Evolutionary conservation across 2,329 filamentous ascomycete species (phyloP), one percentile per base, ranked within the genome.

Genomic region (Xylaria polymorpha): DNA sequence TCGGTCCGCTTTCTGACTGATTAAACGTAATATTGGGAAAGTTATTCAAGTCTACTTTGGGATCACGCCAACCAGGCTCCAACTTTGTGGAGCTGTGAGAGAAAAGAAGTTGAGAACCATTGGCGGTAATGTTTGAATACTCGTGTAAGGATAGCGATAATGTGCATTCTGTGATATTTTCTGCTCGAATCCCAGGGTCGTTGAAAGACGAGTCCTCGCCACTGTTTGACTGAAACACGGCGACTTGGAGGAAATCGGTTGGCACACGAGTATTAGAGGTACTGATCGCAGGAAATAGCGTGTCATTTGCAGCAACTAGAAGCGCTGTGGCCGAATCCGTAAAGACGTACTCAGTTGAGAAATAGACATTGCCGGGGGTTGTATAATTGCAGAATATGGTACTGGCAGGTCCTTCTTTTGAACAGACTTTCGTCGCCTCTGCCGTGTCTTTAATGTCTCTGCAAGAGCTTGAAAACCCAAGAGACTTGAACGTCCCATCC

Each of bases 161-260:
- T 2, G 65, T 37, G 22, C 65, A 70, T 48, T 70, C 68, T 25
- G 68, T 70, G 29, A 70, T 68, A 41, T 68, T 62, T 20, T 57
- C 58, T 20, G 59, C 48, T 20, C 55, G 12, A 32, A 70, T 68
- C 4, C 55, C 61, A 8, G 6, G 2, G 44, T 65, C 65, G 39
- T 68, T 68, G 58, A 70, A 70, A 5, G 1, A 8, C 5, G 32
- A 51, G 8, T 60, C 25, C 22, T 48, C 32, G 1, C 35, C 65
- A 37, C 51, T 66, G 18, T 55, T 67, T 2, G 68, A 65, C 39
- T 66, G 56, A 43, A 70, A 68, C 4, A 70, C 43, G n/a, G 61
- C 68, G 1, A 60, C 62, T 5, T 61, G 61, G 20, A 70, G 61
- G 29, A 70, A 70, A 22, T 68, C 53, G 44, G 62, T 9, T 15